Evolutionary conservation across 305 asterid genomes (phyloP), one percentile per base, ranked within the genome.

Genomic region (Fraxinus nigra): DNA sequence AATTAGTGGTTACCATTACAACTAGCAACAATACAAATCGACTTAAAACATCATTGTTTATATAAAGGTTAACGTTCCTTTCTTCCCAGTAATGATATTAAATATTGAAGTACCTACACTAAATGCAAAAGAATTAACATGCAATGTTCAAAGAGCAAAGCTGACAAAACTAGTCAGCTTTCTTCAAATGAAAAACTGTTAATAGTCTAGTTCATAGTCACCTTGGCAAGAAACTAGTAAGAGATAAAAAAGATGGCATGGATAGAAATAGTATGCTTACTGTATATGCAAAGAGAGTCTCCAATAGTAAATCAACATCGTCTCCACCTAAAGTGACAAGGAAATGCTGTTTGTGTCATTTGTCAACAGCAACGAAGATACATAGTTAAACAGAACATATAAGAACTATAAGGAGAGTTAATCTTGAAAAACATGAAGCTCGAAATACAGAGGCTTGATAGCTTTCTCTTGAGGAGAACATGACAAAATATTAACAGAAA

Each of bases 281-380:
- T n/a, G 97, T 80, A 83, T 89, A 90, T 78, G 92, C 83, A 84
- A 92, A 85, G 83, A 95, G 95, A 75, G 92, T 83, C 91, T 95
- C 95, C 92, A 95, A 80, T 84, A 95, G 59, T 79, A 88, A 85
- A 82, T 95, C 99, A 3, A 90, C 81, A 83, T 92, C 88, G 81
- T 78, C 93, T 81, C 94, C 97, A 86, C 99, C 99, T 95, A 79
- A 16, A 51, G 88, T 79, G 84, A 78, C 78, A 85, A 83, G 78
- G 76, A 86, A 81, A 88, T 35, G 75, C 65, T 33, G 80, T 24
- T 82, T 82, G 34, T 35, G 59, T 81, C 73, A 59, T 73, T 77
- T 54, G 20, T 67, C 32, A 7, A 80, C 20, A 18, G 34, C 16
- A 63, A 82, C n/a, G n/a, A 38, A 79, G 77, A 84, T 61, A 48